Evolutionary conservation across 2,329 filamentous ascomycete genomes (phyloP), one percentile per base, ranked within the genome.

Genomic region (Chaetomium sp.): DNA sequence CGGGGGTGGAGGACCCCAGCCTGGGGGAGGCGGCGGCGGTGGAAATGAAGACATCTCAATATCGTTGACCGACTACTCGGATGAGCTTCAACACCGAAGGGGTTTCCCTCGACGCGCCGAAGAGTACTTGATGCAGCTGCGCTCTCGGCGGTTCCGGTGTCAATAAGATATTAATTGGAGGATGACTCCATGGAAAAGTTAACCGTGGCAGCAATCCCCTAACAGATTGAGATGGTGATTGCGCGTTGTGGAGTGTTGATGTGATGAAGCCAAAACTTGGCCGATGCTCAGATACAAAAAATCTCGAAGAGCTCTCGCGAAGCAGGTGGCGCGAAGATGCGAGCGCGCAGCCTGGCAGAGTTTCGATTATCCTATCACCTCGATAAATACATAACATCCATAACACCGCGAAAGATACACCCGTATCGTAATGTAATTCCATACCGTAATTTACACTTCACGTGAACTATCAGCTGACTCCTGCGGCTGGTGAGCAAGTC

Each of bases 1-100:
- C 21, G 83, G 83, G 35, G 83, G 82, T 72, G 87, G 87, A 63
- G 87, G 78, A 12, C 82, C 83, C 83, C 83, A 86, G 66, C 84
- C 83, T 31, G 85, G 85, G 58, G 84, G 84, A 47, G 84, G 84
- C 19, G 84, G 84, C 65, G 84, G 84, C 55, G 82, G 83, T 62
- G 76, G 79, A 70, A 81, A 79, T 70, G 77, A 79, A 70, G 83
- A 83, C 83, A 86, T 86, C 64, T 59, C 31, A 62, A 61, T 42
- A n/a, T 57, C 1, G 13, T 23, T 31, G 51, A 56, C 33, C 31
- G 50, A 64, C 21, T 12, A 13, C 27, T 45, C 38, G 49, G 51
- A 47, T 59, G 64, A 60, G 60, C 51, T 51, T 65, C 61, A 65
- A 53, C 29, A 51, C 54, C 47, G 13, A 58, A 27, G 45, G 60